Percentiles rank a stretch among this genome's conserved stretches.
Conservation (phyloP, 2,329 filamentous ascomycete genomes). For the Madurella fahalii region DNA sequence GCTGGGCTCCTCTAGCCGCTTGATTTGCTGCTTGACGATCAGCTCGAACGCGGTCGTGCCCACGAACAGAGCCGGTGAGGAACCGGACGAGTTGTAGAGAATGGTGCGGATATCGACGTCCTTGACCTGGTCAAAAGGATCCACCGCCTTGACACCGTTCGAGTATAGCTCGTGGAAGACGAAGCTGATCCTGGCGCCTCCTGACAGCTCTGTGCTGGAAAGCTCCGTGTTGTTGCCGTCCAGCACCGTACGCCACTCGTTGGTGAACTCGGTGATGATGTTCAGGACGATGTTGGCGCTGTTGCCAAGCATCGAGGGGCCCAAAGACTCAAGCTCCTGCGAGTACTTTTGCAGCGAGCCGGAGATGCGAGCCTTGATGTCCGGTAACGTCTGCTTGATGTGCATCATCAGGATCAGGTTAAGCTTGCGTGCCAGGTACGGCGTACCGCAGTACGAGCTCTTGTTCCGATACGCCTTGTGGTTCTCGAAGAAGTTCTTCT, state of each 20-base stretch:
- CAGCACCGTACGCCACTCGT: slow-evolving; percentile 92
- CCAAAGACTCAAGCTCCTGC: slow-evolving; percentile 73
- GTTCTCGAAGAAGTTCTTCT: slow-evolving; percentile 96
- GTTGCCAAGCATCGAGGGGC: slow-evolving; percentile 93
- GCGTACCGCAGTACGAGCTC: slow-evolving; percentile 96
- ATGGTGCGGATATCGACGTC: slow-evolving; percentile 96
- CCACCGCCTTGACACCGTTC: slow-evolving; percentile 95
- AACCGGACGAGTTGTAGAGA: slow-evolving; percentile 98
- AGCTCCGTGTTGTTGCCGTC: slow-evolving; percentile 97
- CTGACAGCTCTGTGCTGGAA: slow-evolving; percentile 89
- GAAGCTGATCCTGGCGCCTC: slow-evolving; percentile 96
- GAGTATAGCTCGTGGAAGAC: slow-evolving; percentile 98
- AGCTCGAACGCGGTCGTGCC: slow-evolving; percentile 97
- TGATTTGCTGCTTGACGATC: slow-evolving; percentile 98
- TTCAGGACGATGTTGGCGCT: slow-evolving; percentile 95
- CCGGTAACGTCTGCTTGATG: slow-evolving; percentile 97
- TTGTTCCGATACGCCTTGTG: slow-evolving; percentile 99
- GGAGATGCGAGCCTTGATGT: slow-evolving; percentile 97
- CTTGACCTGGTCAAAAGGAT: slow-evolving; percentile 96
- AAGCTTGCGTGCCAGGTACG: slow-evolving; percentile 91
- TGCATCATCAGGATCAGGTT: slow-evolving; percentile 99
- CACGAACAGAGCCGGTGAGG: slow-evolving; percentile 92
- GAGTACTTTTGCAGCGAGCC: slow-evolving; percentile 90
- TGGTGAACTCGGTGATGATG: slow-evolving; percentile 98
- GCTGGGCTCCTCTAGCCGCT: slow-evolving; percentile 90